Evolutionary conservation across 2,329 filamentous ascomycete species (phyloP).

Genomic region (Penicillium sp.): DNA sequence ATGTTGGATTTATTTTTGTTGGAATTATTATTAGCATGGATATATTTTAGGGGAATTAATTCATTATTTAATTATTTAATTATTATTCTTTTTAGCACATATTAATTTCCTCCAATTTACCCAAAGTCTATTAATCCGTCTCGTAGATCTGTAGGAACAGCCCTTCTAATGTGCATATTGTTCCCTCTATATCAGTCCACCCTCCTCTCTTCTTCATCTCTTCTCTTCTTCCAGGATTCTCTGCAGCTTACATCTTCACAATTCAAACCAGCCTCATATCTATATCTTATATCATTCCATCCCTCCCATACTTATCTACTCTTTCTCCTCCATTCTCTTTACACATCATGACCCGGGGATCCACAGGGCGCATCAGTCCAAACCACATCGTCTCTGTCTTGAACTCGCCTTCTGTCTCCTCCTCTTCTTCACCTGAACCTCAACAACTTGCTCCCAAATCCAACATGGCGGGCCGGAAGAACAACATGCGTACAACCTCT

Average conservation of each 20-base stretch:
- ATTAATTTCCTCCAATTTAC: constrained; percentile 19
- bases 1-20: constrained; percentile 15
- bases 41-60: constrained; percentile 6
- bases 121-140: constrained; percentile 23
- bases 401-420: constrained; percentile 22
- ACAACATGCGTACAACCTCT: constrained; percentile 34
- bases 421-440: constrained; percentile 21
- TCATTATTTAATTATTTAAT: background rate
- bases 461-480: constrained; percentile 25
- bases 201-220: constrained; percentile 21
- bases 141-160: constrained; percentile 26
- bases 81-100: constrained; percentile 3
- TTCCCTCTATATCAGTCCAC: constrained; percentile 29
- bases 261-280: constrained; percentile 6
- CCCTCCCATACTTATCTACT: background rate
- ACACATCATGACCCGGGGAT: constrained; percentile 26
- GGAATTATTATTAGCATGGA: constrained; percentile 2
- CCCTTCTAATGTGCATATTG: constrained; percentile 11
- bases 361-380: constrained; percentile 24
- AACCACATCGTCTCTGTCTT: constrained; percentile 24
- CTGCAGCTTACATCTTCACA: constrained; percentile 8
- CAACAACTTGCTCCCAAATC: constrained; percentile 10
- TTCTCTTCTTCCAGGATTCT: constrained; percentile 18
- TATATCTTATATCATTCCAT: constrained; percentile 1
- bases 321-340: background rate